A percentile compares a stretch with the other conserved stretches of the same genome.
Conservation (phyloP, 768 basidiomycete species). For the Dentipellis fragilis region DNA sequence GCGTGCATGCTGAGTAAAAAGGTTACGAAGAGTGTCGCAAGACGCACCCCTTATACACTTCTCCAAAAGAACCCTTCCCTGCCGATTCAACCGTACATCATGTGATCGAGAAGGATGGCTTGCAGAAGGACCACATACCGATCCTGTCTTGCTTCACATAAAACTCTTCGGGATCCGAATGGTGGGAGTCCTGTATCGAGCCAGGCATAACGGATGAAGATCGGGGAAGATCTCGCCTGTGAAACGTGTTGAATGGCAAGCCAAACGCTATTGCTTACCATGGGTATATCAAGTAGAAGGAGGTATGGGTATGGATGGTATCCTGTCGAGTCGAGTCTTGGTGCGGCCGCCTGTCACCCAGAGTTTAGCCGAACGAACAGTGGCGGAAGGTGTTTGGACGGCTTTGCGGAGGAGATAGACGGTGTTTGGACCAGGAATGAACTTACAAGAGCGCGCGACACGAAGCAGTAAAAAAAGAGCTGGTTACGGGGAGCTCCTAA, state of each 20-base stretch:
- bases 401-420: neutral
- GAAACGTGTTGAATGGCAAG: neutral
- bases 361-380: neutral
- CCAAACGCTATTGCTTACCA: neutral
- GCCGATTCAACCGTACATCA: slow-evolving; percentile 9
- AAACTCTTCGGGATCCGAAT: slow-evolving; percentile 90
- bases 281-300: neutral
- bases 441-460: neutral
- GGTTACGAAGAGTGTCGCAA: neutral
- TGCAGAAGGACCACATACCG: slow-evolving; percentile 40
- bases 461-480: neutral
- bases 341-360: neutral
- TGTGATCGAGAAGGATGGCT: slow-evolving; percentile 1
- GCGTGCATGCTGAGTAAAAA: too few relatives aligned
- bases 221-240: neutral
- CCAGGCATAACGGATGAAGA: neutral
- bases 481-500: neutral
- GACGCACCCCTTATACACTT: slow-evolving; percentile 94
- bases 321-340: neutral
- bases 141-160: slow-evolving; percentile 98
- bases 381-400: neutral
- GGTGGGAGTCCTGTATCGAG: slow-evolving; percentile 44
- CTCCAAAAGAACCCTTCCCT: slow-evolving; percentile 99
- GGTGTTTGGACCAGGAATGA: neutral
- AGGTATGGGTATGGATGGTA: neutral